phyloP scores from a whole-genome alignment of 257 asterid species.

The Avicennia marina region DNA sequence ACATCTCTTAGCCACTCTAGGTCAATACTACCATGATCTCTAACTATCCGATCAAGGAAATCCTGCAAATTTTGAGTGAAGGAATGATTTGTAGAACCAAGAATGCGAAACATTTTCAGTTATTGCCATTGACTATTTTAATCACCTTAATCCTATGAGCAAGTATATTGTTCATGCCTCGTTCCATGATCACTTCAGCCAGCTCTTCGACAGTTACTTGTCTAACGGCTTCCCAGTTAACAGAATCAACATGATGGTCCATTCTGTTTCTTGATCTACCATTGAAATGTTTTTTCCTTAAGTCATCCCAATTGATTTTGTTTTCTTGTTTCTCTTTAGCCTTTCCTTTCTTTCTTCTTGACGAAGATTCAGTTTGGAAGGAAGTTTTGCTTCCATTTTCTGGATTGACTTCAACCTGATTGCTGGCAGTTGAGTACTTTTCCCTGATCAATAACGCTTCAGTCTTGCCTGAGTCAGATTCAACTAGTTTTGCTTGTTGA shows the following conservation, averaged over 20 bases:
- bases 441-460: no score
- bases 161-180: conserved; percentile 48
- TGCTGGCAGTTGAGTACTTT: no score
- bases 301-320: conserved; percentile 39
- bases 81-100: neutral
- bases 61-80: conserved; percentile 24
- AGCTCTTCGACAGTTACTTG: conserved; percentile 29
- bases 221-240: conserved; percentile 58
- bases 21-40: conserved; percentile 47
- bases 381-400: neutral
- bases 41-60: conserved; percentile 37
- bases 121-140: neutral
- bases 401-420: neutral
- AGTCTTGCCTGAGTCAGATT: no score
- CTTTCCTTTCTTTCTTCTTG: conserved; percentile 11
- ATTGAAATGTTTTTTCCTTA: conserved; percentile 25
- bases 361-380: neutral
- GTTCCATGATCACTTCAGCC: conserved; percentile 20
- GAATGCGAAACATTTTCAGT: neutral
- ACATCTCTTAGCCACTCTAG: conserved; percentile 70
- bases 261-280: conserved; percentile 8
- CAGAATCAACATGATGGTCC: conserved; percentile 24
- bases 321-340: conserved; percentile 2
- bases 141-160: conserved; percentile 54
- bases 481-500: no score